Evolutionary conservation across 345 rosid species (phyloP).

Genomic region (Lepidium africanum): DNA sequence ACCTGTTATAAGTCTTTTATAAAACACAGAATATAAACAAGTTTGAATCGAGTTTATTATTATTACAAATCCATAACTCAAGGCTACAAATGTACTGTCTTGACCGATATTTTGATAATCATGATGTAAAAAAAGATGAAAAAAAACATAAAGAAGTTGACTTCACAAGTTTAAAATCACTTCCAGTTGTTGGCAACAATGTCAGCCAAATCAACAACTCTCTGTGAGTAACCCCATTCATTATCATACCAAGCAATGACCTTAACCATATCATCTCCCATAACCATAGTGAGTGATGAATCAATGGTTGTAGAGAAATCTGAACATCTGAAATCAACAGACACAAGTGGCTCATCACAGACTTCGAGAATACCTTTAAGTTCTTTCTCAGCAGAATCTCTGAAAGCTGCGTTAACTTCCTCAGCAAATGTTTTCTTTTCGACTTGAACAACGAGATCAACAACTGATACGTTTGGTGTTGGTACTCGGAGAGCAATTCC

Average conservation of each 20-base stretch:
- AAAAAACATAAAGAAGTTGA: background rate
- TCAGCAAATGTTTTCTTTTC: constrained; percentile 89
- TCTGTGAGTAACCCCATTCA: constrained; percentile 98
- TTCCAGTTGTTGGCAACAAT: constrained; percentile 87
- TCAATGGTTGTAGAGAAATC: constrained; percentile 80
- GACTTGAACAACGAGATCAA: constrained; percentile 89
- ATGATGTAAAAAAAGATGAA: background rate
- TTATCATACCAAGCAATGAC: constrained; percentile 98
- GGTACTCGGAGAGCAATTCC: constrained; percentile 98
- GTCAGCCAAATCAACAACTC: constrained; percentile 94
- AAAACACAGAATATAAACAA: background rate
- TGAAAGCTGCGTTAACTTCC: constrained; percentile 88
- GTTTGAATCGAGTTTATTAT: constrained; percentile 7
- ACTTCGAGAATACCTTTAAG: constrained; percentile 76
- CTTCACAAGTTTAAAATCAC: constrained; percentile 27
- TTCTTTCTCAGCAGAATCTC: constrained; percentile 75
- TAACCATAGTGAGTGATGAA: constrained; percentile 87
- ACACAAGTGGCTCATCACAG: constrained; percentile 93
- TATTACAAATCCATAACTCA: constrained; percentile 21
- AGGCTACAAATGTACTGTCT: constrained; percentile 6
- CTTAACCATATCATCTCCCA: constrained; percentile 99
- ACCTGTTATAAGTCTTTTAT: background rate
- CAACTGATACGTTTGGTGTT: constrained; percentile 92
- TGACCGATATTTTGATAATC: background rate
- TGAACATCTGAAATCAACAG: constrained; percentile 87